These are phyloP conservation scores for Starmerella kuoi DNA, from an alignment of 805 yeast genomes.

Conservation along the genomic window DNA sequence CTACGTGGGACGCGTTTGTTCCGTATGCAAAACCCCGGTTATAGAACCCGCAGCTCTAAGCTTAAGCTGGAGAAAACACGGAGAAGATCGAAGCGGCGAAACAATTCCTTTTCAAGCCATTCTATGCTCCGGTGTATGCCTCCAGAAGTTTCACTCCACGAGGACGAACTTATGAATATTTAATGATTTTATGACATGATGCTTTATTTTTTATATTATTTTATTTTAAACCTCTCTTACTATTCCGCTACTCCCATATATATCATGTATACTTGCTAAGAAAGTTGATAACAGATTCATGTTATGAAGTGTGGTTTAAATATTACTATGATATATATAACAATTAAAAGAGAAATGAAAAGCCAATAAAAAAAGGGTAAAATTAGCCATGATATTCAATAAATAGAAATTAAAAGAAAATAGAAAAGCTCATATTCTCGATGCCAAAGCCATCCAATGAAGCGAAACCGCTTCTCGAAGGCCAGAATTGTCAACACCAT, in stretches of 20 bases:
- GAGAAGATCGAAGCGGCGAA: conserved; percentile 10
- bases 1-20: conserved; percentile 10
- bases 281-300: too few relatives aligned
- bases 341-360: too few relatives aligned
- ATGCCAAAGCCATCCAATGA: conserved; percentile 22
- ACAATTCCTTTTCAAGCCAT: conserved; percentile 9
- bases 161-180: too few relatives aligned
- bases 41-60: conserved; percentile 2
- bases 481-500: conserved; percentile 15
- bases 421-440: too few relatives aligned
- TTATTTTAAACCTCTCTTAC: not conserved
- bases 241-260: too few relatives aligned
- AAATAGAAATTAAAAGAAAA: too few relatives aligned
- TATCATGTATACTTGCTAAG: too few relatives aligned
- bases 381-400: too few relatives aligned
- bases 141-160: too few relatives aligned
- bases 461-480: conserved; percentile 19
- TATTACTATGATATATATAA: too few relatives aligned
- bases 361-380: too few relatives aligned
- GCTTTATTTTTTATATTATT: conserved; percentile 1
- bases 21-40: conserved; percentile 7
- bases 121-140: conserved; percentile 9
- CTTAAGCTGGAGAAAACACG: conserved; percentile 10
- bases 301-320: too few relatives aligned
- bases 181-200: not conserved